Evolutionary conservation across 2,329 filamentous ascomycete species (phyloP).

Genomic region (Xylariaceae sp.): DNA sequence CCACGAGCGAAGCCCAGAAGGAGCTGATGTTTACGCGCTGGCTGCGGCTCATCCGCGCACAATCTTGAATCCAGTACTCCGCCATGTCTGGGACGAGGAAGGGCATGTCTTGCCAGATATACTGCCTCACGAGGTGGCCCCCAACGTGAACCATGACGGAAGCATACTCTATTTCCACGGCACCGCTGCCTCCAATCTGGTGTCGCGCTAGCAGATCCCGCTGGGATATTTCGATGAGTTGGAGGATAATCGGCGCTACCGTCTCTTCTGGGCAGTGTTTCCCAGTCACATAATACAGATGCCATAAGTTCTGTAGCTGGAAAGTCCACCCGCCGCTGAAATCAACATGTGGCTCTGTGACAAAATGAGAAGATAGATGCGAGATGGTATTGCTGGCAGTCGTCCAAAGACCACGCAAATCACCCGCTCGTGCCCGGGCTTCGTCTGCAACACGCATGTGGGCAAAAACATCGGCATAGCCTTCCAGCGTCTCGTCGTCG

Average conservation of each 20-base stretch:
- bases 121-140: constrained; percentile 16
- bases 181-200: constrained; percentile 10
- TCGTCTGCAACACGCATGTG: constrained; percentile 21
- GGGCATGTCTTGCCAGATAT: constrained; percentile 23
- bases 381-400: constrained; percentile 22
- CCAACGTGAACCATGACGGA: constrained; percentile 17
- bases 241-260: constrained; percentile 20
- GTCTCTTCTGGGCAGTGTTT: constrained; percentile 17
- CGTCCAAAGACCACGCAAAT: constrained; percentile 20
- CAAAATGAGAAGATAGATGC: constrained; percentile 22
- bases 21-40: constrained; percentile 20
- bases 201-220: constrained; percentile 20
- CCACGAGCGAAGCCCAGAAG: constrained; percentile 21
- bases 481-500: constrained; percentile 17
- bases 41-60: constrained; percentile 23
- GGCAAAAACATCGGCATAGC: constrained; percentile 22
- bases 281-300: constrained; percentile 23
- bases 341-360: constrained; percentile 23
- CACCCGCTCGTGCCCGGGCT: constrained; percentile 19
- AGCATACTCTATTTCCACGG: constrained; percentile 16
- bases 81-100: constrained; percentile 23
- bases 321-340: constrained; percentile 22
- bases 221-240: constrained; percentile 21
- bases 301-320: constrained; percentile 25
- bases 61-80: constrained; percentile 22